Evolutionary conservation across 495 filamentous ascomycete genomes (phyloP).

Genomic region (Aspergillus cavernicola): DNA sequence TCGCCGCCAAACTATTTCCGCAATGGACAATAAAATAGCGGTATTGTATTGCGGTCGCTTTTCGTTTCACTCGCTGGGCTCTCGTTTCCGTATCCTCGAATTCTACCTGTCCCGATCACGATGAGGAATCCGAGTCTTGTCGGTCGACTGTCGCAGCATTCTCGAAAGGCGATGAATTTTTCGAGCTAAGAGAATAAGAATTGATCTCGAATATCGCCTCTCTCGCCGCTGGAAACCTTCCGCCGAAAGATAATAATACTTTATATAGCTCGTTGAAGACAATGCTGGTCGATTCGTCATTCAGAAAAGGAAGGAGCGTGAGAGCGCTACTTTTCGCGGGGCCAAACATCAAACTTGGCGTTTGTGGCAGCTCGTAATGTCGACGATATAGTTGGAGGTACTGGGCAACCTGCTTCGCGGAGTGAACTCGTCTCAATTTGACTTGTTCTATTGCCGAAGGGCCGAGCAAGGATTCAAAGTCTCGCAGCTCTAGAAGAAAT

Average conservation of each 20-base stretch:
- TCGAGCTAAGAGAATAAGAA: slow-evolving; percentile 13
- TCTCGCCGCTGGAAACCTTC: slow-evolving; percentile 26
- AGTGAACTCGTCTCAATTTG: slow-evolving; percentile 18
- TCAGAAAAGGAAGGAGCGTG: slow-evolving; percentile 22
- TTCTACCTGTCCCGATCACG: not conserved
- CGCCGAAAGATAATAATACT: slow-evolving; percentile 26
- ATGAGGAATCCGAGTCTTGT: slow-evolving; percentile 11
- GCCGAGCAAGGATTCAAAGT: slow-evolving; percentile 5
- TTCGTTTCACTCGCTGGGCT: too few relatives aligned
- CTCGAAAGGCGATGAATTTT: slow-evolving; percentile 28
- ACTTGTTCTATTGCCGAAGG: slow-evolving; percentile 16
- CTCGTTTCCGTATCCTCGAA: not conserved
- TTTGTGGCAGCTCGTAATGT: slow-evolving; percentile 32
- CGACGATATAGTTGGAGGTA: slow-evolving; percentile 29
- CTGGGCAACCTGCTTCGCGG: slow-evolving; percentile 29
- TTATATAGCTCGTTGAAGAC: slow-evolving; percentile 35
- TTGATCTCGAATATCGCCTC: slow-evolving; percentile 26
- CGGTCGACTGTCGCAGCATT: slow-evolving; percentile 22
- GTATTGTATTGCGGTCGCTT: too few relatives aligned
- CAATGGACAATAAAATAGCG: too few relatives aligned
- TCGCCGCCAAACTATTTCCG: too few relatives aligned
- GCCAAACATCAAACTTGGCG: slow-evolving; percentile 32
- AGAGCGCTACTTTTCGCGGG: slow-evolving; percentile 27
- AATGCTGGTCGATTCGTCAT: slow-evolving; percentile 22
- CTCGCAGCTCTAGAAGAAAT: slow-evolving; percentile 19